Conservation (phyloP, 2,329 filamentous ascomycete species). For the Septoria petroselini region DNA sequence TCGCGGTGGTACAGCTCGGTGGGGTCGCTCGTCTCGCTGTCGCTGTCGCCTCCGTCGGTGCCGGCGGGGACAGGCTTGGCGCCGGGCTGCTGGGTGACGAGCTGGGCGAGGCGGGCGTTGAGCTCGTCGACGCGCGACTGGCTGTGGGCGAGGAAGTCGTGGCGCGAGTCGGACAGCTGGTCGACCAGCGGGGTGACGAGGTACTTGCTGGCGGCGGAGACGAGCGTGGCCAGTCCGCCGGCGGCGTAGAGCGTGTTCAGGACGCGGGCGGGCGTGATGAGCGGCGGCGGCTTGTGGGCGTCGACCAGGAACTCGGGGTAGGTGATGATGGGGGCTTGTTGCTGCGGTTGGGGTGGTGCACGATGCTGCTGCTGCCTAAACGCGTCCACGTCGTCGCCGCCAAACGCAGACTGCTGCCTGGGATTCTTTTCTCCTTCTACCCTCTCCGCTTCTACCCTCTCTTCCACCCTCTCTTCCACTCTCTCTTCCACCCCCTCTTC, state of each 20-base stretch:
- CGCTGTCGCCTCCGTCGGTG: conserved; percentile 47
- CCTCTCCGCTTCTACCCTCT: neutral
- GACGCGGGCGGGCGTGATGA: conserved; percentile 56
- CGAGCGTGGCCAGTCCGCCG: conserved; percentile 53
- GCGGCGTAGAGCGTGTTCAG: conserved; percentile 57
- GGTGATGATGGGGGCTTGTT: conserved; percentile 58
- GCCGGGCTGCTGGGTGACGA: conserved; percentile 31
- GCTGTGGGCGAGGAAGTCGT: conserved; percentile 55
- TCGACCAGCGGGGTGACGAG: conserved; percentile 62
- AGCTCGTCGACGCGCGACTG: conserved; percentile 52
- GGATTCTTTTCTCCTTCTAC: no score
- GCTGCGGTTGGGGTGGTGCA: conserved; percentile 27
- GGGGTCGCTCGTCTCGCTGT: conserved; percentile 58
- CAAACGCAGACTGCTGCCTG: conserved; percentile 20
- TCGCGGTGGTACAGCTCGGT: conserved; percentile 80
- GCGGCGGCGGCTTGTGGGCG: conserved; percentile 56
- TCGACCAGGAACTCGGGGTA: conserved; percentile 64
- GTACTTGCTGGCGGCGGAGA: conserved; percentile 70
- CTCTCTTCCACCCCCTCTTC: neutral
- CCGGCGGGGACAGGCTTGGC: conserved; percentile 29
- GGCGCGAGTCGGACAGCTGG: conserved; percentile 53
- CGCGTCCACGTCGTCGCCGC: conserved; percentile 27
- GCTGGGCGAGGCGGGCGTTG: conserved; percentile 52
- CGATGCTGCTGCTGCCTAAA: conserved; percentile 29
- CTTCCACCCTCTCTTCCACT: no score